A percentile compares a stretch with the other conserved stretches of the same genome.
These are phyloP conservation scores for Obba rivulosa DNA, from an alignment of 768 basidiomycete genomes.

Conservation along the genomic window DNA sequence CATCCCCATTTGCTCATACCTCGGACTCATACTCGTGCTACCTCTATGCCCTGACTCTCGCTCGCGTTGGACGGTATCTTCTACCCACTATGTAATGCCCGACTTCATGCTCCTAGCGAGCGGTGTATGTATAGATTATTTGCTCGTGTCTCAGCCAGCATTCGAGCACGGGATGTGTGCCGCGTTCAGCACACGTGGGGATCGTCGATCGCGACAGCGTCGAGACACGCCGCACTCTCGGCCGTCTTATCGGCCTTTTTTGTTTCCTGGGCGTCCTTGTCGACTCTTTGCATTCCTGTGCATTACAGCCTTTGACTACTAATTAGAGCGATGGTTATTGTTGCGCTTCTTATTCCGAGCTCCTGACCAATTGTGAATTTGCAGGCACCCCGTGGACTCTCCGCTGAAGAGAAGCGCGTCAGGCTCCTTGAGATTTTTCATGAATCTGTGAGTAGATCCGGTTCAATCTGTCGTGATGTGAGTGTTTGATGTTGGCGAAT, in stretches of 20 bases:
- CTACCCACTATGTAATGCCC: neutral
- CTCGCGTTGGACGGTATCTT: conserved; percentile 5
- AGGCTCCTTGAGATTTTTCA: conserved; percentile 92
- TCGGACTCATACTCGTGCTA: conserved; percentile 1
- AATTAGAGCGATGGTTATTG: no score
- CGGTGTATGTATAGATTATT: conserved; percentile 13
- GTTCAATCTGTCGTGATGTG: no score
- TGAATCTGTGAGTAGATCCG: conserved; percentile 77
- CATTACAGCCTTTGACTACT: no score
- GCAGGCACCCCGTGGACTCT: conserved; percentile 79
- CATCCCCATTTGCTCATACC: conserved; percentile 1
- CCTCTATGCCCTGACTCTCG: neutral
- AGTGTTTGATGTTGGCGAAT: neutral
- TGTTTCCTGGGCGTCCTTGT: no score
- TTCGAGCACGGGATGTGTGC: neutral
- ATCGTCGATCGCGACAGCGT: no score
- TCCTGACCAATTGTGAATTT: neutral
- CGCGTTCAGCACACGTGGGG: neutral
- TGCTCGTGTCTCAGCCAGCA: neutral
- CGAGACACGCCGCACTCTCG: neutral
- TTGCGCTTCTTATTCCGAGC: no score
- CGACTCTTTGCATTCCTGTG: no score
- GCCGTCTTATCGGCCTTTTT: no score
- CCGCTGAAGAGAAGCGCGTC: conserved; percentile 84
- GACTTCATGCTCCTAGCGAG: conserved; percentile 5